Percentiles rank a stretch among this genome's conserved stretches.
phyloP scores from a whole-genome alignment of 176 grass and related monocot species.

The Elymus sibiricus region DNA sequence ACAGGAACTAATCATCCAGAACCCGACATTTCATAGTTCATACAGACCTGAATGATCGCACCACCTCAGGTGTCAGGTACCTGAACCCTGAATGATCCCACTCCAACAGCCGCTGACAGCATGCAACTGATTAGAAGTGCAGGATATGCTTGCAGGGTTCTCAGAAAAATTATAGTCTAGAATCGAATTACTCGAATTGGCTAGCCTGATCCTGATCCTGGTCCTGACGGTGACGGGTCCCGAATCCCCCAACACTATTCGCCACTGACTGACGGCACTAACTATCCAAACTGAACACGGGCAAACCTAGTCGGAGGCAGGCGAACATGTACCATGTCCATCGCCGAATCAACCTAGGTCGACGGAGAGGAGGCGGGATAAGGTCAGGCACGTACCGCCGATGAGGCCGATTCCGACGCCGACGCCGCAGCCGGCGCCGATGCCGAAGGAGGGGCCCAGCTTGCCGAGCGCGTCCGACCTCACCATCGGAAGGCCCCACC shows the following conservation, averaged over 20 bases:
- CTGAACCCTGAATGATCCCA: background rate
- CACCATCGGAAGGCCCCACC: constrained; percentile 59
- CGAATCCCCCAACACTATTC: background rate
- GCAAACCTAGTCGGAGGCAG: background rate
- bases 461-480: constrained; percentile 70
- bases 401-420: constrained; percentile 76
- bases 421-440: constrained; percentile 79
- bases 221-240: background rate
- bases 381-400: constrained; percentile 50
- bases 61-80: background rate
- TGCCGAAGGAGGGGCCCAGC: constrained; percentile 68
- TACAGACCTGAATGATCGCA: background rate
- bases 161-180: background rate
- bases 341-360: background rate
- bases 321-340: background rate
- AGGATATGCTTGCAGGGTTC: background rate
- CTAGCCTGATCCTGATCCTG: background rate
- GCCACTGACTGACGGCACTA: background rate
- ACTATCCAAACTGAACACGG: background rate
- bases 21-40: background rate
- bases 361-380: background rate
- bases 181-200: background rate
- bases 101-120: background rate
- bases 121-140: background rate
- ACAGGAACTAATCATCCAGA: background rate